Percentiles rank a stretch among this genome's conserved stretches.
Conservation (phyloP, 805 yeast species). For the Helenozyma rhizophorensis region DNA sequence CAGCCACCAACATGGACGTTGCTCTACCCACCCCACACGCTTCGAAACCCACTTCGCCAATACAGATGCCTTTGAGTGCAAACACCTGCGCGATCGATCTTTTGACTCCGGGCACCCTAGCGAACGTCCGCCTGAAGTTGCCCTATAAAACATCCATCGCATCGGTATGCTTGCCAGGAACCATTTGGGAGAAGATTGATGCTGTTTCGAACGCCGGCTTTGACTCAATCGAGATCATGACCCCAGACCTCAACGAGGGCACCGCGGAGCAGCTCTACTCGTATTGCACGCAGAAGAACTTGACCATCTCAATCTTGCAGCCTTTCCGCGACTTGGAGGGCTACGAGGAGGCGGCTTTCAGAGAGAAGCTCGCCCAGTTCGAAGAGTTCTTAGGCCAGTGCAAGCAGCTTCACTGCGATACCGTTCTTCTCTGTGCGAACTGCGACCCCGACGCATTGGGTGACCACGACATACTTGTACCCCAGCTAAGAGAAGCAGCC, state of each 20-base stretch:
- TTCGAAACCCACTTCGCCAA: background rate
- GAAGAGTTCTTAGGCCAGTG: constrained; percentile 6
- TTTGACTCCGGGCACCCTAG: no score
- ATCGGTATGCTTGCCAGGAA: constrained; percentile 10
- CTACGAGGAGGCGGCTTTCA: constrained; percentile 3
- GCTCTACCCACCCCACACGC: background rate
- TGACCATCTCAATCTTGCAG: constrained; percentile 10
- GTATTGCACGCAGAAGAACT: constrained; percentile 3
- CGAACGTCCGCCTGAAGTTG: no score
- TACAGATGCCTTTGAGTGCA: no score
- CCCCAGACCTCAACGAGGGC: constrained; percentile 10
- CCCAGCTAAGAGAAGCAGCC: constrained; percentile 12
- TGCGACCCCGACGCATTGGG: constrained; percentile 6
- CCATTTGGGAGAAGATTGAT: constrained; percentile 12
- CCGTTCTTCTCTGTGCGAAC: constrained; percentile 12
- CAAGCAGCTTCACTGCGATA: constrained; percentile 7
- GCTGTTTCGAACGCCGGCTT: constrained; percentile 13
- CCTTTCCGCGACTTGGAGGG: constrained; percentile 17
- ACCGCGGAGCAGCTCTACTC: constrained; percentile 8
- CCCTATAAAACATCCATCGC: constrained; percentile 9
- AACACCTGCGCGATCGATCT: no score
- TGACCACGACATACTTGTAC: constrained; percentile 7
- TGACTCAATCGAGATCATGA: constrained; percentile 13
- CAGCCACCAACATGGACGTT: no score
- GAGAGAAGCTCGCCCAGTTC: constrained; percentile 7